A percentile compares a stretch with the other conserved stretches of the same genome.
phyloP scores from a whole-genome alignment of 257 asterid species.

The Scutellaria baicalensis region DNA sequence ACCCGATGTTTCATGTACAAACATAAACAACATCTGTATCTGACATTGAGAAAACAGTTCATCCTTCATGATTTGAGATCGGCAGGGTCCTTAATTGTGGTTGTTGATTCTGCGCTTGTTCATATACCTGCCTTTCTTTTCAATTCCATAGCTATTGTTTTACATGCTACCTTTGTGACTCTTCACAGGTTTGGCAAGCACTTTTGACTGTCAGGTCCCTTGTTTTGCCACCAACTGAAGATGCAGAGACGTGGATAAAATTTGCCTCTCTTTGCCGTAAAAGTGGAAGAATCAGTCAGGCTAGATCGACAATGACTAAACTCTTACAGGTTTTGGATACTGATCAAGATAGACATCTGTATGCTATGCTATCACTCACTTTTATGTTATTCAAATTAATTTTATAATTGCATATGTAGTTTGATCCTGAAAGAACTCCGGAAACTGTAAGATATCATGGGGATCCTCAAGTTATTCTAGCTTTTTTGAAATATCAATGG shows the following conservation, averaged over 20 bases:
- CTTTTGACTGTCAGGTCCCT: conserved; percentile 87
- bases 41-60: too few species aligned
- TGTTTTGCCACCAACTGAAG: conserved; percentile 96
- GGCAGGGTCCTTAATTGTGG: not conserved
- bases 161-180: not conserved
- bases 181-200: conserved; percentile 86
- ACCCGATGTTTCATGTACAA: too few species aligned
- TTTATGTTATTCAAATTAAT: conserved; percentile 6
- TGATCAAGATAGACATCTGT: not conserved
- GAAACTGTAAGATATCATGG: conserved; percentile 79
- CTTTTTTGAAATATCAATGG: conserved; percentile 93
- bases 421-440: conserved; percentile 89
- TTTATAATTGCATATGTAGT: conserved; percentile 34
- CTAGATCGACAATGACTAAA: conserved; percentile 83
- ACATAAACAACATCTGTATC: too few species aligned
- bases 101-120: conserved; percentile 4
- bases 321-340: conserved; percentile 70
- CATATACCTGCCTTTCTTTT: not conserved
- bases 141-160: not conserved
- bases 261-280: conserved; percentile 96
- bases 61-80: too few species aligned
- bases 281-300: conserved; percentile 97
- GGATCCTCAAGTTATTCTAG: conserved; percentile 95
- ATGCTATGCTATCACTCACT: conserved; percentile 1
- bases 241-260: conserved; percentile 95